A percentile compares a stretch with the other conserved stretches of the same genome.
phyloP scores from a whole-genome alignment of 805 yeast species.

The Metschnikowia koreensis region DNA sequence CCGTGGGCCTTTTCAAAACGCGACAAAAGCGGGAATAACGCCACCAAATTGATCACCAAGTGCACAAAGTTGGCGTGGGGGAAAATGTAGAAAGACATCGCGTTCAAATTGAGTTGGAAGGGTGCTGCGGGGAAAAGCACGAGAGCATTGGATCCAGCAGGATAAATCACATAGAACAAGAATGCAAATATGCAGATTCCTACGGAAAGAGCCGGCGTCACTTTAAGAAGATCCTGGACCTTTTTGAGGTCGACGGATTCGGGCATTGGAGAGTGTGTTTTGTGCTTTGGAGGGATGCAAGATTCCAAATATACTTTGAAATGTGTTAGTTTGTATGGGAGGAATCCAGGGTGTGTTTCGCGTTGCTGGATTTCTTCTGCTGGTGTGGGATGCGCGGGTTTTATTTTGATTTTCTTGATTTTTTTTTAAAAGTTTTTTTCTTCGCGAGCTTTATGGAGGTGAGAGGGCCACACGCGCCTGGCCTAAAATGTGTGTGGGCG shows the following conservation, averaged over 20 bases:
- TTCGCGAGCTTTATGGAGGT: too few relatives aligned
- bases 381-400: background rate
- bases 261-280: background rate
- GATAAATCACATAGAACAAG: constrained; percentile 39
- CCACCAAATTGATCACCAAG: constrained; percentile 54
- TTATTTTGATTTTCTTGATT: background rate
- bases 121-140: constrained; percentile 49
- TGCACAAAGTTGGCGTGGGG: constrained; percentile 65
- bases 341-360: too few relatives aligned
- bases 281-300: too few relatives aligned
- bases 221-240: constrained; percentile 7
- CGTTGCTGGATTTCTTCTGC: background rate
- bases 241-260: background rate
- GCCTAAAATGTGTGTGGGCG: too few relatives aligned
- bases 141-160: constrained; percentile 13
- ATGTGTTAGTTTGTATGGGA: too few relatives aligned
- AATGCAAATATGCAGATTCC: constrained; percentile 59
- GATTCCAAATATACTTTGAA: too few relatives aligned
- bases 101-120: constrained; percentile 42
- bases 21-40: constrained; percentile 58
- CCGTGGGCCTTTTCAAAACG: constrained; percentile 73
- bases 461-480: too few relatives aligned
- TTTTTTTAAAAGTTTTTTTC: background rate
- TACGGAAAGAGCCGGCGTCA: constrained; percentile 56
- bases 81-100: constrained; percentile 70